Evolutionary conservation across 139 green algal species (phyloP).

Genomic region (Desmodesmus armatus): DNA sequence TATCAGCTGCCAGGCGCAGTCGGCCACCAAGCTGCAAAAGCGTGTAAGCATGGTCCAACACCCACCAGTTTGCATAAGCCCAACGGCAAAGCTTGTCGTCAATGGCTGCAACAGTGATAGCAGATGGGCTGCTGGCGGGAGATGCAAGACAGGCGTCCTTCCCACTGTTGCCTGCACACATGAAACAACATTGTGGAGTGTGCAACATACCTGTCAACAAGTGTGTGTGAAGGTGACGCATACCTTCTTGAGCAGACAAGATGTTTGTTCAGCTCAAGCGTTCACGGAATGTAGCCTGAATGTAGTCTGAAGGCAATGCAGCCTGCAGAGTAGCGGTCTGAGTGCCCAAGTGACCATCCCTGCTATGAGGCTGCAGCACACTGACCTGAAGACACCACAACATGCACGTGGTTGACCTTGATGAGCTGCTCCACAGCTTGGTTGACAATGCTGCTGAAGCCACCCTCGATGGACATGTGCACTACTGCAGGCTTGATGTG

Average conservation of each 20-base stretch:
- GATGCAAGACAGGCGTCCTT: constrained; percentile 49
- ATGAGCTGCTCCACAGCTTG: constrained; percentile 64
- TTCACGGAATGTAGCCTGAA: too few relatives aligned
- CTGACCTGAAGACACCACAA: constrained; percentile 71
- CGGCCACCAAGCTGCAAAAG: background rate
- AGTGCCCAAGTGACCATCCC: background rate
- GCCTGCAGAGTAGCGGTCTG: constrained; percentile 34
- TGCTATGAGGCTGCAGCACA: constrained; percentile 43
- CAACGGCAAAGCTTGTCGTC: constrained; percentile 50
- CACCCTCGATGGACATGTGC: constrained; percentile 73
- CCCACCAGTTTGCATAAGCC: constrained; percentile 64
- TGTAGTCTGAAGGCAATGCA: too few relatives aligned
- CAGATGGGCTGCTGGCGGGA: constrained; percentile 41
- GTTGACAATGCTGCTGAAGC: constrained; percentile 66
- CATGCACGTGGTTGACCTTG: constrained; percentile 52
- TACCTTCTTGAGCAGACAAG: too few relatives aligned
- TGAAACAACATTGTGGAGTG: too few relatives aligned
- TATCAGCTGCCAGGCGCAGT: background rate
- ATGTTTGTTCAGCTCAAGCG: too few relatives aligned
- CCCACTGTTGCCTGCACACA: constrained; percentile 49
- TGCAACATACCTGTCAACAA: too few relatives aligned
- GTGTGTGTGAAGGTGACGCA: too few relatives aligned
- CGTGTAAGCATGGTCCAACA: too few relatives aligned
- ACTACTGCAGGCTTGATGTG: constrained; percentile 66
- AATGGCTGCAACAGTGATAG: constrained; percentile 57